Base-by-base conservation (phyloP, 75 land plant genomes). In the Chamaecyparis obtusa region DNA sequence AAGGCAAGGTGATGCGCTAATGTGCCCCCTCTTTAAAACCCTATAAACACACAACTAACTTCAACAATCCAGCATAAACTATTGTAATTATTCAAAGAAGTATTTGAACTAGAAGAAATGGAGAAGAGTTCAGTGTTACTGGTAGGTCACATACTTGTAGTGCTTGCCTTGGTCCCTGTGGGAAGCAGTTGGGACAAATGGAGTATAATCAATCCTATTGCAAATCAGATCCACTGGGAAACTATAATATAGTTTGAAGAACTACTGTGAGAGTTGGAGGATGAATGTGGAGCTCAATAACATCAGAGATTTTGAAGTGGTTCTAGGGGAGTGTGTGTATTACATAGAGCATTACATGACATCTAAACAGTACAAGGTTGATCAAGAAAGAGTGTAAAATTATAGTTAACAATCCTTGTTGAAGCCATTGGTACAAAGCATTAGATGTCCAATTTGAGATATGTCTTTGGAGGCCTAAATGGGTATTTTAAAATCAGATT, bases 231-330 rank as follows among this genome's bases (percentile, higher is more conserved):
- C 55, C 55, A 51, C 15, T 51, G 16, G 15, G 0, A 51, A 51
- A 9, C 35, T 37, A 15, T 41, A 39, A 17, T 54, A 37, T 49
- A 85, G 82, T 43, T 54, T 92, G 78, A 92, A 87, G 74, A 89
- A 86, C 57, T 93, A 91, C 78, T 94, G 95, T 85, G 89, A 90
- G 87, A 93, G 94, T 76, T 96, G 93, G 90, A 86, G 92, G 78
- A 89, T 95, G 69, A 94, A 94, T 83, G 94, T 91, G 30, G 96
- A 96, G 91, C 55, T 95, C 37, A 88, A 96, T 91, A 96, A 95
- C 83, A 88, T 94, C 27, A 85, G 93, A 86, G 92, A 71, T 4
- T 96, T 92, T 83, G 71, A 85, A 13, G 87, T 90, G 13, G 91
- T 95, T 57, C 96, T 94, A 21, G 86, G 86, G 55, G 91, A 94